Conservation (phyloP, 148 eudicot genomes). For the Rhododendron ferrugineum region DNA sequence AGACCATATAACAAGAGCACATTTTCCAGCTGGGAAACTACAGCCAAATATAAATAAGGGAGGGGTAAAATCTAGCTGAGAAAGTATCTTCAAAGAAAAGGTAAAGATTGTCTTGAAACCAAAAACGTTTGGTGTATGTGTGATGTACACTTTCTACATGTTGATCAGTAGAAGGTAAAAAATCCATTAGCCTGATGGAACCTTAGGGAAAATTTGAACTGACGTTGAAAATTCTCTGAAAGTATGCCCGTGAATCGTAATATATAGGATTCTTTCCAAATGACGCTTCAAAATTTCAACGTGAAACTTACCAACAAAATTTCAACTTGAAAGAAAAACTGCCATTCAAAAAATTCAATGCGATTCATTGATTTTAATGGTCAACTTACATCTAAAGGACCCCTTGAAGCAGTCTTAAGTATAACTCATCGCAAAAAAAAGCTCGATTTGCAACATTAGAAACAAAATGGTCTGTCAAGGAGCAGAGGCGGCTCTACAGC, state of each 20-base stretch:
- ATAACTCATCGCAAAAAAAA: not conserved
- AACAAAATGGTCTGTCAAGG: not conserved
- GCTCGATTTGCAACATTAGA: not conserved
- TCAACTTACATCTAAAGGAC: not conserved
- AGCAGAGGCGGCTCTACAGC: too few relatives aligned
- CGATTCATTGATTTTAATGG: not conserved
- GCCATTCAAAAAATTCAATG: not conserved
- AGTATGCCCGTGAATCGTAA: not conserved
- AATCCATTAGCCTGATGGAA: not conserved
- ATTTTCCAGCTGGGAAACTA: not conserved
- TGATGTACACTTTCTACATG: not conserved
- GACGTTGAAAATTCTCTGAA: not conserved
- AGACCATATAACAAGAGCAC: not conserved
- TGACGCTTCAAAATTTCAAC: not conserved
- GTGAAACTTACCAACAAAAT: not conserved
- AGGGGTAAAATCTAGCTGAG: not conserved
- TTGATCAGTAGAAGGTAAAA: not conserved
- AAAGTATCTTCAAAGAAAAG: not conserved
- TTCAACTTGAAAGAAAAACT: not conserved
- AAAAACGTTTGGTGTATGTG: not conserved
- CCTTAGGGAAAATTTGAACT: not conserved
- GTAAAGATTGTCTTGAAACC: not conserved
- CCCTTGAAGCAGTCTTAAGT: not conserved
- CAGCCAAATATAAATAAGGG: not conserved
- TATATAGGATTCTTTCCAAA: not conserved